Evolutionary conservation across 2,329 filamentous ascomycete genomes (phyloP).

Genomic region (Aspergillus quadrilineatus): DNA sequence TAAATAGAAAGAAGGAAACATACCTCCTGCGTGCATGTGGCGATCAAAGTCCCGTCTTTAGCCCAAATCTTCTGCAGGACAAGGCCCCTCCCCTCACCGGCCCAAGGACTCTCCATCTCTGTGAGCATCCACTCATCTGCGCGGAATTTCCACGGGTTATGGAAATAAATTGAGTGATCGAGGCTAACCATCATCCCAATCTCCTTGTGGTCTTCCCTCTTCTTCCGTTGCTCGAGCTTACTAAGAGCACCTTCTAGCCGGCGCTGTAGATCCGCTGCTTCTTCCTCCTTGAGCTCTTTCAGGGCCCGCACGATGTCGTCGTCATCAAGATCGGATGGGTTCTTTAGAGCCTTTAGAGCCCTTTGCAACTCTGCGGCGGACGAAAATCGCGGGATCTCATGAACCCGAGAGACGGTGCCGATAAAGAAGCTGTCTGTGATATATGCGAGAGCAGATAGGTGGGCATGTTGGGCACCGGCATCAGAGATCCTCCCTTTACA

Average conservation of each 20-base stretch:
- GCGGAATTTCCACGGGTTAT: constrained; percentile 48
- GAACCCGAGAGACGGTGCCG: constrained; percentile 78
- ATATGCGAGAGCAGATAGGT: constrained; percentile 86
- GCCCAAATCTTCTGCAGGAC: constrained; percentile 52
- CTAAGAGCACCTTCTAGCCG: constrained; percentile 36
- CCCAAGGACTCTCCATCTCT: constrained; percentile 53
- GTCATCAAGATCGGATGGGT: constrained; percentile 45
- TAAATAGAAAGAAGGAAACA: constrained; percentile 20
- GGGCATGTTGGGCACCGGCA: constrained; percentile 72
- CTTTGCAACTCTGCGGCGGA: constrained; percentile 47
- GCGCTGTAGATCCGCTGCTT: constrained; percentile 40
- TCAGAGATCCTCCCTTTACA: constrained; percentile 66
- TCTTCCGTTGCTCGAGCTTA: constrained; percentile 25
- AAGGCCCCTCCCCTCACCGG: constrained; percentile 50
- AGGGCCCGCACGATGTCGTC: constrained; percentile 41
- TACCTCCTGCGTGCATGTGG: constrained; percentile 53
- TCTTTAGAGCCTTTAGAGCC: constrained; percentile 41
- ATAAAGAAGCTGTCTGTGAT: constrained; percentile 93
- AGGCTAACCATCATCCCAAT: constrained; percentile 54
- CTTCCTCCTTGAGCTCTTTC: constrained; percentile 44
- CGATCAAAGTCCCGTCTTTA: constrained; percentile 49
- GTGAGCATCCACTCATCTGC: constrained; percentile 54
- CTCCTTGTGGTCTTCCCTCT: constrained; percentile 32
- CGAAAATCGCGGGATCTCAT: constrained; percentile 74
- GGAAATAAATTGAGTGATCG: constrained; percentile 54